Base-by-base conservation (phyloP, 129 eudicot genomes). In the Calendula officinalis region DNA sequence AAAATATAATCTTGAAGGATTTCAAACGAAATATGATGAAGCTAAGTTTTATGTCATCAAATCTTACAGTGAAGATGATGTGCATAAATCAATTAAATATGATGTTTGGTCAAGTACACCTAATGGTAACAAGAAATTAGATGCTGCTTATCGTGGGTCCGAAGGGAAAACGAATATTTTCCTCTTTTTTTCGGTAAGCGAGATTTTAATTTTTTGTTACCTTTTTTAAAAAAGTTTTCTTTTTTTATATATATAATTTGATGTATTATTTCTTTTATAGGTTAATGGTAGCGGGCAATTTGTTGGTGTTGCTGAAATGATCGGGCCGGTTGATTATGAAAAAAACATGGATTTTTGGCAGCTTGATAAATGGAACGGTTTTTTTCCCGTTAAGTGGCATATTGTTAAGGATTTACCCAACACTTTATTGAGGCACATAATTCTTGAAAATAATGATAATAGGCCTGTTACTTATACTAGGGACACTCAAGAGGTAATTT, bases 51-150 rank as follows among this genome's bases (percentile, higher is more conserved):
- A 43, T 49, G 88, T 87, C 8, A 87, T 91, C 33, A 91, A 91
- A 71, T 91, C 98, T 1, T 91, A 81, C 64, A 91, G 98, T 55
- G 98, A 91, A 80, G 98, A 87, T 57, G 98, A 91, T 38, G 65
- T 91, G 33, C 98, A 91, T 68, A 91, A 85, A 73, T 75, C 86
- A 56, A 73, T 91, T 16, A 91, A 91, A 48, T 91, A 87, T 48
- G 77, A 84, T 60, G 98, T 91, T 72, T 91, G 98, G 98, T 87
- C 98, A 1, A 91, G 98, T 68, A 91, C 98, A n/a, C 88, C 96
- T 6, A 84, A 83, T 63, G 98, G 98, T 16, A 91, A 91, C 51
- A 91, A 77, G 72, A 91, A 91, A 48, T 68, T 91, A 22, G 90
- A 87, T 72, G 75, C 84, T 48, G 91, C 88, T 12, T 91, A 36